phyloP scores from a whole-genome alignment of 768 basidiomycete genomes.

The Termitomyces sp. region DNA sequence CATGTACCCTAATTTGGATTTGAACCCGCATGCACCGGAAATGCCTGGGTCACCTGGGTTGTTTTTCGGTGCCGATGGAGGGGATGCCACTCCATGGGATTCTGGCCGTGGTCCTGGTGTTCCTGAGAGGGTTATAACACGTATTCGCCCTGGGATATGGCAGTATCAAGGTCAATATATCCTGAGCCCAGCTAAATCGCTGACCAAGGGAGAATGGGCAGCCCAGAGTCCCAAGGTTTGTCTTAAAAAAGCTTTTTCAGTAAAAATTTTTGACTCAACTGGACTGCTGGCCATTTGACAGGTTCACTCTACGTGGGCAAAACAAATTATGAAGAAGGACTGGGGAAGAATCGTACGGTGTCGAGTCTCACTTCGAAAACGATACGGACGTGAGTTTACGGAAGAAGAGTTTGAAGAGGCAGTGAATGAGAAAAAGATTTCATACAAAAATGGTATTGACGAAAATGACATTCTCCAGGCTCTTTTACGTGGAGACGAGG shows the following conservation, averaged over 20 bases:
- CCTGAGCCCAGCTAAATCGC: constrained; percentile 32
- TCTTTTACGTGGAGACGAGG: constrained; percentile 28
- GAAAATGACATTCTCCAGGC: constrained; percentile 23
- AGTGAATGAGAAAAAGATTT: not conserved
- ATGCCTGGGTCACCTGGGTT: constrained; percentile 27
- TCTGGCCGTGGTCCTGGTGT: not conserved
- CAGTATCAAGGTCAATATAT: constrained; percentile 33
- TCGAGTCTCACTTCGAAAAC: constrained; percentile 25
- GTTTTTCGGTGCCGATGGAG: not conserved
- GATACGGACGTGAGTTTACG: constrained; percentile 21
- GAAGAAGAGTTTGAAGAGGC: constrained; percentile 18
- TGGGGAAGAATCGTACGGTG: constrained; percentile 25
- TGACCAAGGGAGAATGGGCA: constrained; percentile 24
- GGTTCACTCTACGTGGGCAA: constrained; percentile 21
- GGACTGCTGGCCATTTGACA: not conserved
- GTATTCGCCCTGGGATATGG: constrained; percentile 17
- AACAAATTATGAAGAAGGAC: constrained; percentile 15
- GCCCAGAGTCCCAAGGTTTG: not conserved
- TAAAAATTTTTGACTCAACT: not conserved
- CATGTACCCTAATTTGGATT: constrained; percentile 22
- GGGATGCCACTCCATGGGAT: not conserved
- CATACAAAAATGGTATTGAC: constrained; percentile 13
- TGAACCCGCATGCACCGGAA: constrained; percentile 25
- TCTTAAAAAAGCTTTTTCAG: too few relatives aligned
- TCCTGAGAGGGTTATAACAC: not conserved